Conservation (phyloP, 495 filamentous ascomycete species). For the Lophiotrema nucula region DNA sequence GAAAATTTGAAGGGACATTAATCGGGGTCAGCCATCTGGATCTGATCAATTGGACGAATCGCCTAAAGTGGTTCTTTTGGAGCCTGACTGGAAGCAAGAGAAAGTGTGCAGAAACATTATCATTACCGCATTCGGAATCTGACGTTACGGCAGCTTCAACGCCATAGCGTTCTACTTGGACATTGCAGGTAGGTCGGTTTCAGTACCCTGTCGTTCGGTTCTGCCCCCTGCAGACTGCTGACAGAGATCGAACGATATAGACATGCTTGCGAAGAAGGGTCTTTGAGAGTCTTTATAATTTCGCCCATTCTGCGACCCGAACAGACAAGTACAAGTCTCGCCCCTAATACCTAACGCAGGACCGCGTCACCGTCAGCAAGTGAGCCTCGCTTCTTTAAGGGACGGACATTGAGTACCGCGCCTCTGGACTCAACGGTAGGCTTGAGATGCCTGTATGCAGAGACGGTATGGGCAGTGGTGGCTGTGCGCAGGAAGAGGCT, state of each 20-base stretch:
- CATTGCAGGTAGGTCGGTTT: slow-evolving; percentile 64
- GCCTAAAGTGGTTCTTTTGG: slow-evolving; percentile 68
- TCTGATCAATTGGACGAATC: slow-evolving; percentile 94
- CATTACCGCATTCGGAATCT: slow-evolving; percentile 11
- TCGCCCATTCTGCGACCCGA: slow-evolving; percentile 7
- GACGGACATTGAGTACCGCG: too few species aligned
- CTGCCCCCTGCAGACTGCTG: too few species aligned
- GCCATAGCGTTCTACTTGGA: slow-evolving; percentile 93
- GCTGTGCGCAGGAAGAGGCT: too few species aligned
- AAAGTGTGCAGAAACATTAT: slow-evolving; percentile 53
- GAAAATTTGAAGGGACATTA: slow-evolving; percentile 90
- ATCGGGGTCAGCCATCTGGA: slow-evolving; percentile 85
- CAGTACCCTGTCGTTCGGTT: too few species aligned
- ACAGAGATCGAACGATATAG: slow-evolving; percentile 36
- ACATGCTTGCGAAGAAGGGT: slow-evolving; percentile 76
- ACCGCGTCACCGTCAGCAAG: not conserved
- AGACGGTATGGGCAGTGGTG: too few species aligned
- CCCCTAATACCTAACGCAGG: not conserved
- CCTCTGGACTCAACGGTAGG: too few species aligned
- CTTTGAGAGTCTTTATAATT: slow-evolving; percentile 46
- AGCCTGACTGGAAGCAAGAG: slow-evolving; percentile 65
- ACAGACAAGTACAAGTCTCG: not conserved
- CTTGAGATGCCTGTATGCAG: too few species aligned
- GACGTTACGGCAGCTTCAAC: slow-evolving; percentile 68
- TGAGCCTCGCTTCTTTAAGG: not conserved